phyloP scores from a whole-genome alignment of 768 basidiomycete species.

The Lactifluus volemus region DNA sequence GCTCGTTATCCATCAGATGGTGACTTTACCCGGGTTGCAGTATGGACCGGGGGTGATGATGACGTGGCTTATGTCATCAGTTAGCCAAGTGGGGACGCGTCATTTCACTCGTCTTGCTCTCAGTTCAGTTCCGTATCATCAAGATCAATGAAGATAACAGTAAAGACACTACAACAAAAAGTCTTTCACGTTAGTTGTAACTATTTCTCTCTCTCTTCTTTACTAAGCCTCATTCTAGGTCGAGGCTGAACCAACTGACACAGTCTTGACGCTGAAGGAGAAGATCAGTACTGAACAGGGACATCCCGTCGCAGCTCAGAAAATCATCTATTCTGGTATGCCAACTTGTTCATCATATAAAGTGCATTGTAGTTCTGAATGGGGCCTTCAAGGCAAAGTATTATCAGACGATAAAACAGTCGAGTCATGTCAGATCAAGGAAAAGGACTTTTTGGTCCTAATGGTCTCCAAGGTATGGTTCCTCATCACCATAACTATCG shows the following conservation, averaged over 20 bases:
- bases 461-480: slow-evolving; percentile 89
- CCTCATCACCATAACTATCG: background rate
- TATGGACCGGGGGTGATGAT: background rate
- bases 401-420: slow-evolving; percentile 83
- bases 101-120: background rate
- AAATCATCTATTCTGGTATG: slow-evolving; percentile 91
- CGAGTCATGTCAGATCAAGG: slow-evolving; percentile 84
- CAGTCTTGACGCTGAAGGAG: slow-evolving; percentile 69
- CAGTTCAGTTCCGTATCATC: background rate
- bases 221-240: slow-evolving; percentile 34
- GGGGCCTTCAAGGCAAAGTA: slow-evolving; percentile 64
- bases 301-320: slow-evolving; percentile 68
- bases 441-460: slow-evolving; percentile 98
- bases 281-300: slow-evolving; percentile 75
- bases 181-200: slow-evolving; percentile 57
- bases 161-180: slow-evolving; percentile 95
- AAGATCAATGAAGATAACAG: slow-evolving; percentile 75
- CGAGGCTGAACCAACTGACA: slow-evolving; percentile 69
- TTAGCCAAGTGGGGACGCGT: background rate
- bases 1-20: slow-evolving; percentile 39
- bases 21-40: no score
- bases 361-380: slow-evolving; percentile 1
- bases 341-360: slow-evolving; percentile 7
- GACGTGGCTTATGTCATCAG: background rate
- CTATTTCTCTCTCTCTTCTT: background rate